phyloP scores from a whole-genome alignment of 129 eudicot genomes.

The Erigeron canadensis region DNA sequence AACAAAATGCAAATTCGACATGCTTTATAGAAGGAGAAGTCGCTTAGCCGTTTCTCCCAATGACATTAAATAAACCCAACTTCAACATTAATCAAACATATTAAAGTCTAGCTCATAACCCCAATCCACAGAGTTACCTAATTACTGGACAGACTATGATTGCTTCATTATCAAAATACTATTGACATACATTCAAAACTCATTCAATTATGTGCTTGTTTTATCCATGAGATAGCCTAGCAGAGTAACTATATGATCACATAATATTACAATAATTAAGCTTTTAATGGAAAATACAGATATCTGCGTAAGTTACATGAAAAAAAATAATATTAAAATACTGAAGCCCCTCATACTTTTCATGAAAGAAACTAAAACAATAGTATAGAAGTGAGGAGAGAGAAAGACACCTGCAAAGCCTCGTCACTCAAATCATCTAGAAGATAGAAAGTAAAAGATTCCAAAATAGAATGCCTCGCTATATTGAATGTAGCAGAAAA shows the following conservation, averaged over 20 bases:
- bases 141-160: not conserved
- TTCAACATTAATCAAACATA: not conserved
- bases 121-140: not conserved
- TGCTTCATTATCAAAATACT: not conserved
- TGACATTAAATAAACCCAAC: not conserved
- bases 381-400: not conserved
- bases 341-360: conserved; percentile 7
- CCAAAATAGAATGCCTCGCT: conserved; percentile 78
- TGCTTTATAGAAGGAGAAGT: not conserved
- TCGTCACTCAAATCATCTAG: conserved; percentile 79
- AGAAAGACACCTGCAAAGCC: conserved; percentile 68
- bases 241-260: not conserved
- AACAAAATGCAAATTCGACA: not conserved
- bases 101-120: not conserved
- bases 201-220: not conserved
- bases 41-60: not conserved
- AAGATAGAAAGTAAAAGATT: conserved; percentile 84
- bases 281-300: not conserved
- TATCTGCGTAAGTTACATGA: not conserved
- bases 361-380: not conserved
- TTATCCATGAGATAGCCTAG: not conserved
- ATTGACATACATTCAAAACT: not conserved
- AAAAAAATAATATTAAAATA: not conserved
- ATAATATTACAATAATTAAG: not conserved
- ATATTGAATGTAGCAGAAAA: conserved; percentile 81